Percentiles rank a stretch among this genome's conserved stretches.
Conservation (phyloP, 2,329 filamentous ascomycete genomes). For the Monosporascus sp. region DNA sequence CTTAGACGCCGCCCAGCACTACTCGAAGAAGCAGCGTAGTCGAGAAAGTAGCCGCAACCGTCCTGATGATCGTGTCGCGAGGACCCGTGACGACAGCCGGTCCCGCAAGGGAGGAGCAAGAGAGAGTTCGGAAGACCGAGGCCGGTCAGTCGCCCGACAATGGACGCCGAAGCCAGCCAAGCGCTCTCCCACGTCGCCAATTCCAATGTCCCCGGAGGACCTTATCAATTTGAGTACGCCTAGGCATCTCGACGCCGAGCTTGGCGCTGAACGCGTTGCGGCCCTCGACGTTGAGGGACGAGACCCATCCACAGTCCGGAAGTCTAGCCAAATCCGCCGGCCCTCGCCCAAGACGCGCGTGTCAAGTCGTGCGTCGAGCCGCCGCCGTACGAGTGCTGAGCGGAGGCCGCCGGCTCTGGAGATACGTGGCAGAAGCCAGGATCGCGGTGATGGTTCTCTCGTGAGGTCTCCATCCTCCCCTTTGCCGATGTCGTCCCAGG, state of each 20-base stretch:
- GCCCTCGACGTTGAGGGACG: conserved; percentile 24
- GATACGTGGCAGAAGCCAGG: conserved; percentile 58
- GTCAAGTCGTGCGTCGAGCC: conserved; percentile 45
- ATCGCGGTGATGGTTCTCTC: conserved; percentile 52
- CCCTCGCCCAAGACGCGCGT: conserved; percentile 26
- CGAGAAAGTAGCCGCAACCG: conserved; percentile 49
- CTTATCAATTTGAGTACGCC: conserved; percentile 57
- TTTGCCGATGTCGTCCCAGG: conserved; percentile 63
- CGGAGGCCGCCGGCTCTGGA: conserved; percentile 39
- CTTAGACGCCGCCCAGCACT: conserved; percentile 69
- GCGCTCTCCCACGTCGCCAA: conserved; percentile 82
- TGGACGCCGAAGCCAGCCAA: conserved; percentile 66
- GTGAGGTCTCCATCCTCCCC: conserved; percentile 75
- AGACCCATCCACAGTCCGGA: conserved; percentile 42
- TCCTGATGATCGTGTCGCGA: conserved; percentile 32
- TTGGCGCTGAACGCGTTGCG: conserved; percentile 16
- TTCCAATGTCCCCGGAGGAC: conserved; percentile 93
- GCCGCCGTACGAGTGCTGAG: conserved; percentile 44
- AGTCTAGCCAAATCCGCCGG: conserved; percentile 30
- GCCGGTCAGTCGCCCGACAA: conserved; percentile 59
- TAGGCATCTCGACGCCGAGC: conserved; percentile 23
- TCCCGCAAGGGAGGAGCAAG: conserved; percentile 46
- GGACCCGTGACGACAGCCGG: conserved; percentile 42
- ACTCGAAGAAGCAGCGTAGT: conserved; percentile 49
- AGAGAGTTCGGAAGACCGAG: conserved; percentile 65